Percentiles rank a stretch among this genome's conserved stretches.
These are phyloP conservation scores for Thraustotheca clavata DNA, from an alignment of 352 stramenopile genomes.

Conservation along the genomic window DNA sequence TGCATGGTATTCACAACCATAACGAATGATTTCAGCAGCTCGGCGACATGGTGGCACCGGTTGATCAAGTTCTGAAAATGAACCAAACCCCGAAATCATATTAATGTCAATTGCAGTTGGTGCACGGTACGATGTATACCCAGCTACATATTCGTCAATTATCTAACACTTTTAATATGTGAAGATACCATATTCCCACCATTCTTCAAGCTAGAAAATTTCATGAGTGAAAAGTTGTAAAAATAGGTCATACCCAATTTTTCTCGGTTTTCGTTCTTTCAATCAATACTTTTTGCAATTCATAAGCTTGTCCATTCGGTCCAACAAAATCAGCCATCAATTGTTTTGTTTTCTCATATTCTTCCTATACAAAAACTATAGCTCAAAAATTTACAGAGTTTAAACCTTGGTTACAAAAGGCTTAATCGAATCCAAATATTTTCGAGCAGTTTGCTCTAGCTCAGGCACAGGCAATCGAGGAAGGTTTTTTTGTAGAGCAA, in stretches of 20 bases:
- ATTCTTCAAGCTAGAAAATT: conserved; percentile 59
- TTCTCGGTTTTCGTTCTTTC: conserved; percentile 33
- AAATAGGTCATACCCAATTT: conserved; percentile 41
- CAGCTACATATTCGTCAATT: neutral
- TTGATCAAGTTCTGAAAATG: conserved; percentile 79
- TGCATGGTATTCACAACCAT: conserved; percentile 82
- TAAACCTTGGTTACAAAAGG: conserved; percentile 37
- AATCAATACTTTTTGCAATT: conserved; percentile 40
- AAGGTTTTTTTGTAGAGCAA: conserved; percentile 51
- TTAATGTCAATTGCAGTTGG: conserved; percentile 90
- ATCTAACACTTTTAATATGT: conserved; percentile 26
- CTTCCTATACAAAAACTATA: conserved; percentile 35
- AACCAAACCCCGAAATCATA: conserved; percentile 94
- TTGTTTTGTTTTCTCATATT: conserved; percentile 30
- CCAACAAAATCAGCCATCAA: conserved; percentile 43
- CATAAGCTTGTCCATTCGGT: conserved; percentile 35
- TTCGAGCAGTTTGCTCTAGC: conserved; percentile 75
- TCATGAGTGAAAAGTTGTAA: neutral
- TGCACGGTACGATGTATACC: conserved; percentile 52
- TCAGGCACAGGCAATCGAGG: conserved; percentile 73
- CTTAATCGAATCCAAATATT: conserved; percentile 65
- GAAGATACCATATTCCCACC: conserved; percentile 87
- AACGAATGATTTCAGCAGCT: conserved; percentile 51
- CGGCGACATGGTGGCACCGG: conserved; percentile 46
- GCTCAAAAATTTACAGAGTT: neutral